Base-by-base conservation (phyloP, 1,139 yeast genomes). In the Petasospora rhodanensis region DNA sequence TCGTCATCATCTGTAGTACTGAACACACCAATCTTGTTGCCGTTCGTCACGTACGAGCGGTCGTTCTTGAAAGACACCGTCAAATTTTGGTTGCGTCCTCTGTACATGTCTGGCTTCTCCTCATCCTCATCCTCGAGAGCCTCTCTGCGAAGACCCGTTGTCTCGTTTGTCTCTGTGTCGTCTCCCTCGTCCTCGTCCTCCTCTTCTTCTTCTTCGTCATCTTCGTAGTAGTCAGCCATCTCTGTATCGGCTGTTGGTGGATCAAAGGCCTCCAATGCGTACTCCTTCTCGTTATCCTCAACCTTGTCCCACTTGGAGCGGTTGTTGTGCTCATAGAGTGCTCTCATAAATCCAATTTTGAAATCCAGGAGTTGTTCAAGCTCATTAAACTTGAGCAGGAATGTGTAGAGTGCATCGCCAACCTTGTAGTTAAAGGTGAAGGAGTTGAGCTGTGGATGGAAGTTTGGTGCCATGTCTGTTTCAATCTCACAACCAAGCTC, bases 21-120 rank as follows among this genome's bases (percentile, higher is more conserved):
- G 60, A 85, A 85, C 6, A 87, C 89, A 15, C 96, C 96, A 35
- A 87, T 65, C 47, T 74, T 76, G 54, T 84, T 65, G 7, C 89
- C 95, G 45, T 94, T 73, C 0, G 82, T 78, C 19, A 87, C 91
- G 55, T 71, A 87, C 0, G 94, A 70, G 22, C 93, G 68, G 51
- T 83, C 79, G 44, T 77, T 78, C 34, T 72, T 70, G 42, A 64
- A 73, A 1, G 95, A 91, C 13, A 85, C 78, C 0, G 83, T 77
- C 45, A 87, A 65, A 19, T 75, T 76, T 33, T 76, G 70, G 54
- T 83, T 83, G 45, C 69, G 64, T 34, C 67, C 62, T 35, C 54
- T 47, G 29, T 55, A 51, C 20, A 48, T 34, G 44, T 29, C 47
- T 2, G 20, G 49, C 5, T 43, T 47, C 2, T 48, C 52, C 7